phyloP scores from a whole-genome alignment of 1,284 basidiomycete species.

The Irpex rosettiformis region DNA sequence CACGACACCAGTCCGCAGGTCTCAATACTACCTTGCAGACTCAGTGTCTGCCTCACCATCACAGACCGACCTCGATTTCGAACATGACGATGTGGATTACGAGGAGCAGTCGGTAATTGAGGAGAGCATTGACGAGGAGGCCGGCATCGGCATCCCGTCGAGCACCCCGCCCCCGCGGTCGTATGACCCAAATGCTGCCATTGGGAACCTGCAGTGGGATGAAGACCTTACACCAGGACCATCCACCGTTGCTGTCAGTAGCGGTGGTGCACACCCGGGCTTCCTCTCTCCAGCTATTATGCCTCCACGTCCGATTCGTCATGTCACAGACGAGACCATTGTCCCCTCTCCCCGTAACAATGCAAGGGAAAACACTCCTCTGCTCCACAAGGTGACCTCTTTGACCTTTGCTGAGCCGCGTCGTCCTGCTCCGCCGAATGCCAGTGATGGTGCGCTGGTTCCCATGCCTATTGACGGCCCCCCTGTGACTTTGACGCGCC shows the following conservation, averaged over 20 bases:
- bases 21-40: constrained; percentile 59
- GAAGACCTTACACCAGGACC: constrained; percentile 31
- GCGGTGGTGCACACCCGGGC: constrained; percentile 6
- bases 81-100: constrained; percentile 32
- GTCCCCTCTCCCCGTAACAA: constrained; percentile 4
- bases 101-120: constrained; percentile 32
- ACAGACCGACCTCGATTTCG: constrained; percentile 29
- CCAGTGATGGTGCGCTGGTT: constrained; percentile 1
- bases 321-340: constrained; percentile 4
- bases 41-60: constrained; percentile 50
- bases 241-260: constrained; percentile 8
- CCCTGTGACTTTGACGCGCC: constrained; percentile 10
- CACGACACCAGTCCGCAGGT: constrained; percentile 48
- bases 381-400: constrained; percentile 40
- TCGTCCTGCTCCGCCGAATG: constrained; percentile 3
- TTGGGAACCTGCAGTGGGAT: constrained; percentile 47
- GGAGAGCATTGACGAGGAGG: constrained; percentile 34
- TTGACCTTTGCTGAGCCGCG: constrained; percentile 23
- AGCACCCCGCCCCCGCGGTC: constrained; percentile 20
- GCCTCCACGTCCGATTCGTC: constrained; percentile 4
- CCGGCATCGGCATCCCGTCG: constrained; percentile 13
- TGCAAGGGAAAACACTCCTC: constrained; percentile 33
- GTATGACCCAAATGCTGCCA: constrained; percentile 25
- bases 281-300: constrained; percentile 12
- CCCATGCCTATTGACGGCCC: constrained; percentile 6